Conservation (phyloP, 1,284 basidiomycete genomes). For the Ceratobasidium sp. region DNA sequence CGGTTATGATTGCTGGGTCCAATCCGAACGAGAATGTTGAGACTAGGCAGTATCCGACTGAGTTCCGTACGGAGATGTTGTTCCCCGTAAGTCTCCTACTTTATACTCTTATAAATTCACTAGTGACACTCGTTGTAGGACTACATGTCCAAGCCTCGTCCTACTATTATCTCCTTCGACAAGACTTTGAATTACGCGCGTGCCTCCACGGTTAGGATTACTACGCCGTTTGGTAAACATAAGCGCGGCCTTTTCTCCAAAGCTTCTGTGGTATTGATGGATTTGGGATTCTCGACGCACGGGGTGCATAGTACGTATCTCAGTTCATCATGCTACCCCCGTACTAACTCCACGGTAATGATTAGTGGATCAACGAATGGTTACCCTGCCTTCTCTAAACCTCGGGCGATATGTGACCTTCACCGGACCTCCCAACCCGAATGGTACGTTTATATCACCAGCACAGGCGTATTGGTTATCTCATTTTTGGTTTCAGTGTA, state of each 20-base stretch:
- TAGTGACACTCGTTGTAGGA: not conserved
- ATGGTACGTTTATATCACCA: slow-evolving; percentile 25
- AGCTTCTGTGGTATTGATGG: slow-evolving; percentile 53
- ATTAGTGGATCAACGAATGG: slow-evolving; percentile 22
- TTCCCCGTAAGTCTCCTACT: slow-evolving; percentile 56
- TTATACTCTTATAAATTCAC: slow-evolving; percentile 58
- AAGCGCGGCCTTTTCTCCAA: slow-evolving; percentile 65
- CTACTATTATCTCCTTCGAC: not conserved
- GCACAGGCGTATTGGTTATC: slow-evolving; percentile 46
- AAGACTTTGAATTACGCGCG: not conserved
- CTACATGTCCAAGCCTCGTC: slow-evolving; percentile 24
- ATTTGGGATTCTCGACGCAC: slow-evolving; percentile 88
- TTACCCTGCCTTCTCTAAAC: not conserved
- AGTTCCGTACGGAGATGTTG: slow-evolving; percentile 65
- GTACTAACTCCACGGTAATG: too few species aligned
- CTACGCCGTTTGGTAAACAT: not conserved
- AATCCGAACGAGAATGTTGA: slow-evolving; percentile 64
- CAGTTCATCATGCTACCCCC: too few species aligned
- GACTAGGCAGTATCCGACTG: slow-evolving; percentile 57
- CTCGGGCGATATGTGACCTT: slow-evolving; percentile 19
- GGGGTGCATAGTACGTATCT: slow-evolving; percentile 57
- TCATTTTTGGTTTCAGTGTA: slow-evolving; percentile 49
- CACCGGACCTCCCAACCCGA: slow-evolving; percentile 48
- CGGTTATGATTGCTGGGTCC: slow-evolving; percentile 64
- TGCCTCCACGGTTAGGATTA: slow-evolving; percentile 47